Evolutionary conservation across 306 rosid genomes (phyloP).

Genomic region (Psophocarpus tetragonolobus): DNA sequence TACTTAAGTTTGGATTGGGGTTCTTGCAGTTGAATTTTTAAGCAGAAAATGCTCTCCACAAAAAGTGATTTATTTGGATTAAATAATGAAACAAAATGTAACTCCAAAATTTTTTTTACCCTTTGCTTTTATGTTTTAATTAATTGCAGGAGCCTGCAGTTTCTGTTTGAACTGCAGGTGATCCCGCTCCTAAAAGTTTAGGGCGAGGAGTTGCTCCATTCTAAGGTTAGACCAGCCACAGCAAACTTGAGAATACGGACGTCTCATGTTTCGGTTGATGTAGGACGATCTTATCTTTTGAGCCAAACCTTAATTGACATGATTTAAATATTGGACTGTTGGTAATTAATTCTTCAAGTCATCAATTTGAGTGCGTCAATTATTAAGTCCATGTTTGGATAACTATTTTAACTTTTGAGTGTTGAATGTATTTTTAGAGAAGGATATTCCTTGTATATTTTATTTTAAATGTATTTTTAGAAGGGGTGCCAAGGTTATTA

Average conservation of each 20-base stretch:
- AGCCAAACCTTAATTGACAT: background rate
- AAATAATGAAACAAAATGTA: background rate
- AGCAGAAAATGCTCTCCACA: background rate
- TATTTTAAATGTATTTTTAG: no score
- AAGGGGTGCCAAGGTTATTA: no score
- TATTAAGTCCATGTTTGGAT: background rate
- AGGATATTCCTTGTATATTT: no score
- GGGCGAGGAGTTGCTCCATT: constrained; percentile 13
- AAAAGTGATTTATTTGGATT: background rate
- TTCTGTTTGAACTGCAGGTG: background rate
- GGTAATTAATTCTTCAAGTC: background rate
- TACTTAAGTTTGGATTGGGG: background rate
- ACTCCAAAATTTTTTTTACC: background rate
- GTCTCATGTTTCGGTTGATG: background rate
- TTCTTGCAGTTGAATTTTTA: background rate
- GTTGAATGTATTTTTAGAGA: no score
- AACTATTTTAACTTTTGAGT: no score
- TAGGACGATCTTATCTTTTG: background rate
- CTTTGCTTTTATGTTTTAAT: background rate
- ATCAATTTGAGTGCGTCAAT: constrained; percentile 3
- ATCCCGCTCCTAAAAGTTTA: constrained; percentile 20
- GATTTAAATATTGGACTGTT: background rate
- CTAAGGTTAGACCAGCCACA: constrained; percentile 10
- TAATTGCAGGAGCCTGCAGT: background rate
- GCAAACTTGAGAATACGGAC: constrained; percentile 4